Evolutionary conservation across 2,329 filamentous ascomycete genomes (phyloP).

Genomic region (Penicillium sp.): DNA sequence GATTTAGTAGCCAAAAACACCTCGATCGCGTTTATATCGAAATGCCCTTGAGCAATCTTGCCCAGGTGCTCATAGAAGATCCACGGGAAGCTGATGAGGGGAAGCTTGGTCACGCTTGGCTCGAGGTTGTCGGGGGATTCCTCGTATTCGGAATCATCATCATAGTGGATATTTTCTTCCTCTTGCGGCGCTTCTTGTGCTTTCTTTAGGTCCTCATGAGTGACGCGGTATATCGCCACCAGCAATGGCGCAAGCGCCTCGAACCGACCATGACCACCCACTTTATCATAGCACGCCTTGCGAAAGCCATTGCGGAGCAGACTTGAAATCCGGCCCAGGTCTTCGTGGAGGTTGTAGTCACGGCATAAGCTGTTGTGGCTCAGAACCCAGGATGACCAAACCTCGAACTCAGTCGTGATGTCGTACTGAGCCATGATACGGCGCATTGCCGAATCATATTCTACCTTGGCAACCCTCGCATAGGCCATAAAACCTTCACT

Average conservation of each 20-base stretch:
- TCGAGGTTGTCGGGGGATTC: constrained; percentile 13
- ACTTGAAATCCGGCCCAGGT: constrained; percentile 70
- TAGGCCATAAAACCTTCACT: constrained; percentile 59
- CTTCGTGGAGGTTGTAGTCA: constrained; percentile 87
- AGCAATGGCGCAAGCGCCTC: constrained; percentile 71
- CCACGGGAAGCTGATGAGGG: constrained; percentile 94
- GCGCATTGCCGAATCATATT: constrained; percentile 77
- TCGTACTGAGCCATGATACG: constrained; percentile 85
- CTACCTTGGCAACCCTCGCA: constrained; percentile 69
- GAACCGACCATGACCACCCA: constrained; percentile 64
- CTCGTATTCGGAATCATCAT: constrained; percentile 12
- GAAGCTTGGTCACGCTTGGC: constrained; percentile 56
- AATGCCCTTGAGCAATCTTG: constrained; percentile 62
- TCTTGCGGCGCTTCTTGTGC: constrained; percentile 58
- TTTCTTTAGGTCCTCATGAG: constrained; percentile 68
- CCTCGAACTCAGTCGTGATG: constrained; percentile 85
- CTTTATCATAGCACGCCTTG: constrained; percentile 66
- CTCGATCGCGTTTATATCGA: constrained; percentile 19
- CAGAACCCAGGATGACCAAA: constrained; percentile 85
- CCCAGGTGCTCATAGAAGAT: constrained; percentile 76
- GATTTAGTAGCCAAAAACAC: not conserved
- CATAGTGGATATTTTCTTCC: not conserved
- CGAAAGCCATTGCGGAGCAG: constrained; percentile 72
- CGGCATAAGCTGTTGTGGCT: constrained; percentile 70
- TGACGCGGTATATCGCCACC: constrained; percentile 86